Conservation (phyloP, 192 early-diverging fungal species). For the Haplosporangium gracile region DNA sequence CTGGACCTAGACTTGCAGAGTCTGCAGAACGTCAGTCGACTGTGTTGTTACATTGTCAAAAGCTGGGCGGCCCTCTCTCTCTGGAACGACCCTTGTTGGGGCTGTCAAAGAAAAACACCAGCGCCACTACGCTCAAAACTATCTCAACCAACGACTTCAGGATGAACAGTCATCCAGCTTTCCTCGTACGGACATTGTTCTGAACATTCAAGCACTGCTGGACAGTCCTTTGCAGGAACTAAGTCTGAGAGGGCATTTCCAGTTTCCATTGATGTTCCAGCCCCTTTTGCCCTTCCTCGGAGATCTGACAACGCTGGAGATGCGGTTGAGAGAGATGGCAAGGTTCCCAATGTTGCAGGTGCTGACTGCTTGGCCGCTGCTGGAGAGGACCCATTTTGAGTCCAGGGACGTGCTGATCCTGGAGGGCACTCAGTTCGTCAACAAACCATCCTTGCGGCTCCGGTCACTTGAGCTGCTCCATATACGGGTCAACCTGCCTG, state of each 20-base stretch:
- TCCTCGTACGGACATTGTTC: background rate
- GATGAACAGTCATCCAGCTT: background rate
- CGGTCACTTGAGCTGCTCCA: background rate
- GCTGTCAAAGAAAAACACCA: background rate
- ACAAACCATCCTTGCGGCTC: background rate
- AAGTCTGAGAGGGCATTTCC: background rate
- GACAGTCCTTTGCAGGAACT: background rate
- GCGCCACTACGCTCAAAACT: background rate
- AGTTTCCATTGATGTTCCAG: background rate
- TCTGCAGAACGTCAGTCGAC: background rate
- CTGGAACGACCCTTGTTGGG: background rate
- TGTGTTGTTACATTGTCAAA: background rate
- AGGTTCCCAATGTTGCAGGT: background rate
- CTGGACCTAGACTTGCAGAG: background rate
- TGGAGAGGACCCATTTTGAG: background rate
- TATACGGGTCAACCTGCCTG: background rate
- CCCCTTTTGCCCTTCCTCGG: background rate
- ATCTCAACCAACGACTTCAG: background rate
- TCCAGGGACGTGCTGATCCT: background rate
- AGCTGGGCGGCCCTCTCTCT: background rate
- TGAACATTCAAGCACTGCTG: background rate
- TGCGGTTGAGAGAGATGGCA: background rate
- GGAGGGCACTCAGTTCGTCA: background rate
- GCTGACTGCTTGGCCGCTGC: background rate
- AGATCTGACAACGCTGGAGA: background rate